Base-by-base conservation (phyloP, 1,284 basidiomycete genomes). In the Melampsora occidentalis region DNA sequence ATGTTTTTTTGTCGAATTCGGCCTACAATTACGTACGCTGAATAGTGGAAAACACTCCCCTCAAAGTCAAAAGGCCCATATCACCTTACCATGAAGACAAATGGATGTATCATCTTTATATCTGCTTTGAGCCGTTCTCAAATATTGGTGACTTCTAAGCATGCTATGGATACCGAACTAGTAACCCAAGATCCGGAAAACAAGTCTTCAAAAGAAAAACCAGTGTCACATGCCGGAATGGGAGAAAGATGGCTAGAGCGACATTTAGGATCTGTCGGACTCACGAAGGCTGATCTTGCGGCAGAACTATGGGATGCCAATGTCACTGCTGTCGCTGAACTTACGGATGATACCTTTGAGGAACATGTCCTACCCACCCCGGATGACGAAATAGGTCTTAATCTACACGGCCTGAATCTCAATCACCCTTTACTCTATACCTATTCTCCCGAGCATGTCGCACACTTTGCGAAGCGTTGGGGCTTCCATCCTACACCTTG, bases 81-180 rank as follows among this genome's bases (percentile, higher is more conserved):
- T 81, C 89, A 89, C 6, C 86, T 99, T 18, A 94, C 96, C 0
- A 87, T 96, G 78, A 99, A 99, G 83, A 94, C 93, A 0, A 99
- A 99, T 79, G 97, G 96, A 1, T 99, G 97, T 83, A 94, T 99
- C 83, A 97, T 99, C 80, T 94, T 99, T 84, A 90, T 99, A 80
- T 90, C 92, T 0, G 90, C 97, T 0, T 86, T 99, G 3, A 90
- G 91, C 0, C 87, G 90, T 0, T 84, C 84, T 0, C 88, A 92
- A 79, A 85, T 99, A 0, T 82, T 99, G 16, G 88, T 98, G 75
- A 94, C 94, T 0, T 97, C 94, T 0, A 99, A 99, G 83, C 95
- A 97, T 80, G 89, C 92, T 0, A 82, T 96, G 0, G 95, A 46
- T 46, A 46, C 42, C 42, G 42, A 46, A 46, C 12, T 46, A 46